Conservation (phyloP, 768 basidiomycete genomes). For the Pulveroboletus sp. region DNA sequence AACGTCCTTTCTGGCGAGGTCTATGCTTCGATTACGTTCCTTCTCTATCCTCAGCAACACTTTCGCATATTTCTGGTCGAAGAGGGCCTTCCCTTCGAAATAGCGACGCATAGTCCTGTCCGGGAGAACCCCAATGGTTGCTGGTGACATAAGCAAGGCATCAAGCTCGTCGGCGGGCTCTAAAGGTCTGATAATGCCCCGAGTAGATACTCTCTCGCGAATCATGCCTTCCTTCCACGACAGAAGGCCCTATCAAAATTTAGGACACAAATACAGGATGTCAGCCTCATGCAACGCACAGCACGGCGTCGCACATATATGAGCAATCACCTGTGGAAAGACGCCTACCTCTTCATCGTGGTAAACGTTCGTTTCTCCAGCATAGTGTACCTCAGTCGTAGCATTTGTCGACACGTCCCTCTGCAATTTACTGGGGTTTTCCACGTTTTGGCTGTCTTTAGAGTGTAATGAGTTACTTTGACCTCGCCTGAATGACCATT, state of each 20-base stretch:
- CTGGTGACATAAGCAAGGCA: slow-evolving; percentile 59
- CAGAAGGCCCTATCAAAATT: slow-evolving; percentile 28
- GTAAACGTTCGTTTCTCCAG: slow-evolving; percentile 65
- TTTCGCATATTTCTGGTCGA: slow-evolving; percentile 63
- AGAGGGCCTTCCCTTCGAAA: slow-evolving; percentile 51
- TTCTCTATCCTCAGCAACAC: slow-evolving; percentile 58
- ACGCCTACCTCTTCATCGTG: slow-evolving; percentile 40
- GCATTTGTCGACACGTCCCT: slow-evolving; percentile 10
- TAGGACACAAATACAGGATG: neutral
- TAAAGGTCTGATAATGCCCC: slow-evolving; percentile 76
- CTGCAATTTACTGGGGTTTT: slow-evolving; percentile 16
- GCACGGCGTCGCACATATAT: neutral
- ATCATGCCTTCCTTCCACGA: slow-evolving; percentile 66
- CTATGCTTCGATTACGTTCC: slow-evolving; percentile 58
- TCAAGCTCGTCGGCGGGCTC: slow-evolving; percentile 65
- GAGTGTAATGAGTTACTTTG: neutral
- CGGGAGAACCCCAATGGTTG: slow-evolving; percentile 68
- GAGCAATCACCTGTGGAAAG: neutral
- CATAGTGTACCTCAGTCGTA: slow-evolving; percentile 30
- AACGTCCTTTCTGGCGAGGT: slow-evolving; percentile 60
- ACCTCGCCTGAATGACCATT: slow-evolving; percentile 2
- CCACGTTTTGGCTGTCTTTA: slow-evolving; percentile 17
- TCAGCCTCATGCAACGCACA: neutral
- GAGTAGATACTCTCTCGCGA: slow-evolving; percentile 81
- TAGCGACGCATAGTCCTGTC: slow-evolving; percentile 78